These are phyloP conservation scores for Auricularia heimuer DNA, from an alignment of 768 basidiomycete species.

Conservation along the genomic window DNA sequence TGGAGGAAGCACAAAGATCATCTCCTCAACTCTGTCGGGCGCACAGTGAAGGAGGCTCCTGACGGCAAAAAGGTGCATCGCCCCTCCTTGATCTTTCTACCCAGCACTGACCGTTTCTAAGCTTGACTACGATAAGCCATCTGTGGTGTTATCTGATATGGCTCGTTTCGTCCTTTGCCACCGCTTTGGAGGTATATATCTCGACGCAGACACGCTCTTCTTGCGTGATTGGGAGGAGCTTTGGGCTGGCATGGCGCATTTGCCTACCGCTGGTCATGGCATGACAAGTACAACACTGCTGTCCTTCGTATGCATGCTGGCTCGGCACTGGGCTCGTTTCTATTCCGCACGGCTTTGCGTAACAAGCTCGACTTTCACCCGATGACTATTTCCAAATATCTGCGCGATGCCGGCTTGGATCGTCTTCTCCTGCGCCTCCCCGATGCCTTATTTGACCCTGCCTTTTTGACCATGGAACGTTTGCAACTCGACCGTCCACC, in stretches of 20 bases:
- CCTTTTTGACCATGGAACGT: slow-evolving; percentile 37
- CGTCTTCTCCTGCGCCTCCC: slow-evolving; percentile 32
- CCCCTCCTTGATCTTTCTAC: background rate
- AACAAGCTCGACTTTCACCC: slow-evolving; percentile 39
- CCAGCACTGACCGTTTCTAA: background rate
- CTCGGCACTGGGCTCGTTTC: slow-evolving; percentile 32
- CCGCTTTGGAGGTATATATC: slow-evolving; percentile 39
- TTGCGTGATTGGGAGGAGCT: slow-evolving; percentile 42
- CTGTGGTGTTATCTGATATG: slow-evolving; percentile 30
- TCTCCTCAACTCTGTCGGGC: background rate
- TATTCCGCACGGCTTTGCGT: slow-evolving; percentile 37
- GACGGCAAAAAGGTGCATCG: background rate
- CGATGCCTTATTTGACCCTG: slow-evolving; percentile 38
- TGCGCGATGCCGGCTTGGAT: slow-evolving; percentile 32
- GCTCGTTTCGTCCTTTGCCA: slow-evolving; percentile 38
- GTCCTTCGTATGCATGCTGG: slow-evolving; percentile 36
- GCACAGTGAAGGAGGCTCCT: background rate
- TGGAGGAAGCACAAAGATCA: slow-evolving; percentile 22
- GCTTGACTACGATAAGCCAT: background rate
- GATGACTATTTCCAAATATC: slow-evolving; percentile 35
- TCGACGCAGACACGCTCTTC: slow-evolving; percentile 40
- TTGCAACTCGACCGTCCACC: slow-evolving; percentile 37
- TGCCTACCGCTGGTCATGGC: slow-evolving; percentile 30
- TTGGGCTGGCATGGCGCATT: slow-evolving; percentile 41
- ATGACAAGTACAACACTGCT: slow-evolving; percentile 39